phyloP scores from a whole-genome alignment of 129 eudicot species.

The Calendula officinalis region DNA sequence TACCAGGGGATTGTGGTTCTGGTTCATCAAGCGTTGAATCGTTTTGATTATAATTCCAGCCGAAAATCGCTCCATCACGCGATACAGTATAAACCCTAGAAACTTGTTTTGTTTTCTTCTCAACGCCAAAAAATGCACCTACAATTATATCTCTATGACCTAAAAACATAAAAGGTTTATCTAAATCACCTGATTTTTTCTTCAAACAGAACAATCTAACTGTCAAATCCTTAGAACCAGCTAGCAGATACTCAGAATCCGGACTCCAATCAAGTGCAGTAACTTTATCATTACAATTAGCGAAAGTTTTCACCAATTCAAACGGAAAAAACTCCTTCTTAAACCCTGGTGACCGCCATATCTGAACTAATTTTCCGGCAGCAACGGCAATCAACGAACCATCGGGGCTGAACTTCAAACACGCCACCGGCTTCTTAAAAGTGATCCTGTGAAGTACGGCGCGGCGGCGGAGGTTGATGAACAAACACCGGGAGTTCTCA shows the following conservation, averaged over 20 bases:
- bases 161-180: slow-evolving; percentile 70
- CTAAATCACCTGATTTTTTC: slow-evolving; percentile 18
- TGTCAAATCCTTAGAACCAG: slow-evolving; percentile 79
- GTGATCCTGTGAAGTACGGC: slow-evolving; percentile 77
- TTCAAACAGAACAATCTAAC: slow-evolving; percentile 61
- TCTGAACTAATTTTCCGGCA: slow-evolving; percentile 61
- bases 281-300: slow-evolving; percentile 67
- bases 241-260: slow-evolving; percentile 53
- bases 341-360: slow-evolving; percentile 91
- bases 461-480: slow-evolving; percentile 75
- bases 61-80: slow-evolving; percentile 78
- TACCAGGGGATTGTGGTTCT: slow-evolving; percentile 66
- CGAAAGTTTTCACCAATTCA: slow-evolving; percentile 69
- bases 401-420: slow-evolving; percentile 65
- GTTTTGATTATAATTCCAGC: slow-evolving; percentile 41
- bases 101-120: slow-evolving; percentile 49
- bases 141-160: slow-evolving; percentile 79
- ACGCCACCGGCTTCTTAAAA: slow-evolving; percentile 60
- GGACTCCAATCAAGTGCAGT: slow-evolving; percentile 81
- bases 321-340: slow-evolving; percentile 77
- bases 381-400: slow-evolving; percentile 74
- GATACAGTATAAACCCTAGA: slow-evolving; percentile 59
- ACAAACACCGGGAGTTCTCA: slow-evolving; percentile 68
- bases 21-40: slow-evolving; percentile 45
- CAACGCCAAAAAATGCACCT: slow-evolving; percentile 74